These are phyloP conservation scores for Yamagishiella unicocca DNA, from an alignment of 139 green algal species.

Conservation along the genomic window DNA sequence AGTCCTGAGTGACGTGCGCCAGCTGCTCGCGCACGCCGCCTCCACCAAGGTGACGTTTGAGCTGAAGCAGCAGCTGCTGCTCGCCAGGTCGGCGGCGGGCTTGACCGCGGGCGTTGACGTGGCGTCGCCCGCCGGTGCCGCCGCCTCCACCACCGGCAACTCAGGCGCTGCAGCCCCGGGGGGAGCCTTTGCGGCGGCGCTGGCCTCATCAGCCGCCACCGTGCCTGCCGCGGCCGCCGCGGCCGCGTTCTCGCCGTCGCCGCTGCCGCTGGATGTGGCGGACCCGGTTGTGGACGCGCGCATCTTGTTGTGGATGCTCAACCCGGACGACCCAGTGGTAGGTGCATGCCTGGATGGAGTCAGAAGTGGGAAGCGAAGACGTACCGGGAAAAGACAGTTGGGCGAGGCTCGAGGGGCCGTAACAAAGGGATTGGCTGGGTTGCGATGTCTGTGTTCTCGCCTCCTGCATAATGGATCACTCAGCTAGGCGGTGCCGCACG, in stretches of 20 bases:
- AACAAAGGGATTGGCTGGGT: neutral
- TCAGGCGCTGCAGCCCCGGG: neutral
- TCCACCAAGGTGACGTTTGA: conserved; percentile 65
- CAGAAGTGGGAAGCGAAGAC: neutral
- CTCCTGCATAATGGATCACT: too few species aligned
- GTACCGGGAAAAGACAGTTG: neutral
- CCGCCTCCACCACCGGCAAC: too few species aligned
- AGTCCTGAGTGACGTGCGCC: conserved; percentile 50
- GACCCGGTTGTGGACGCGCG: conserved; percentile 82
- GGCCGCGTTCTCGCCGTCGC: neutral
- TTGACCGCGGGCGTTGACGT: too few species aligned
- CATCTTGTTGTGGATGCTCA: conserved; percentile 78
- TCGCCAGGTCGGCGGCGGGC: conserved; percentile 27
- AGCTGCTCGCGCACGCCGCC: conserved; percentile 26
- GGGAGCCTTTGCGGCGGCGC: neutral
- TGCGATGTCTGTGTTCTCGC: too few species aligned
- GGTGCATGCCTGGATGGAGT: neutral
- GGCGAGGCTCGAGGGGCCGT: neutral
- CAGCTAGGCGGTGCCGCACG: too few species aligned
- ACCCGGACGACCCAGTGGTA: conserved; percentile 64
- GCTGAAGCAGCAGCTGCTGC: conserved; percentile 71
- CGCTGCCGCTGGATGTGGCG: conserved; percentile 33
- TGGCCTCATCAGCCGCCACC: neutral
- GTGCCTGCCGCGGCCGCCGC: neutral
- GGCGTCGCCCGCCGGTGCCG: neutral